A percentile compares a stretch with the other conserved stretches of the same genome.
Evolutionary conservation across 768 basidiomycete genomes (phyloP).

Genomic region (Thelephora aurantiotincta): DNA sequence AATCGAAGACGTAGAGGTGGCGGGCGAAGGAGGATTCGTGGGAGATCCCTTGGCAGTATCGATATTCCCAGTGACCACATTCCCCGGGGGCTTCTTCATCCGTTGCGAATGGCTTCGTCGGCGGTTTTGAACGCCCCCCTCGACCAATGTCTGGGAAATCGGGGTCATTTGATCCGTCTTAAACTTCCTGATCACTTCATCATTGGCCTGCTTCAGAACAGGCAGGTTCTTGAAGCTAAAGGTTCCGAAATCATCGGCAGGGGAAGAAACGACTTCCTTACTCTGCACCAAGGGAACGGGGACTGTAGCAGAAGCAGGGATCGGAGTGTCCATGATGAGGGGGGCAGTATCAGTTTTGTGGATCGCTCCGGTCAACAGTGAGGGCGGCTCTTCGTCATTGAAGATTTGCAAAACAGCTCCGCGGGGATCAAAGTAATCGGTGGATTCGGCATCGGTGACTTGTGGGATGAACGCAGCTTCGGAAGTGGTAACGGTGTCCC

Average conservation of each 20-base stretch:
- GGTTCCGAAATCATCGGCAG: constrained; percentile 86
- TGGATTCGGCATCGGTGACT: constrained; percentile 90
- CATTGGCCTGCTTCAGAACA: constrained; percentile 93
- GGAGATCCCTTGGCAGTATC: constrained; percentile 41
- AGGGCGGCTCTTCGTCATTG: constrained; percentile 70
- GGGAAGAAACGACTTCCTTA: constrained; percentile 30
- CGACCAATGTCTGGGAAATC: constrained; percentile 56
- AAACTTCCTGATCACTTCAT: constrained; percentile 93
- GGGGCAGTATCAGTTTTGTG: constrained; percentile 27
- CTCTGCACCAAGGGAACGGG: constrained; percentile 27
- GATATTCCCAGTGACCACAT: constrained; percentile 41
- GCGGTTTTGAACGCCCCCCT: constrained; percentile 42
- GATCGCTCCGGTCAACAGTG: constrained; percentile 31
- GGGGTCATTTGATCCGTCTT: constrained; percentile 82
- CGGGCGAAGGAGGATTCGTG: constrained; percentile 82
- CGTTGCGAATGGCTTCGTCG: constrained; percentile 74
- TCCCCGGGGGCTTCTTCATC: constrained; percentile 69
- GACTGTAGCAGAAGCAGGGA: constrained; percentile 10
- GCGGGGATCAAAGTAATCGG: constrained; percentile 98
- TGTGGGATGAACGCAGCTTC: constrained; percentile 95
- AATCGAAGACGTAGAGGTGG: constrained; percentile 83
- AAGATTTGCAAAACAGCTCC: constrained; percentile 86
- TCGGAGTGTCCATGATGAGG: constrained; percentile 18
- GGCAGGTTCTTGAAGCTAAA: constrained; percentile 98
- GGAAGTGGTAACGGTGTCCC: constrained; percentile 78